Percentiles rank a stretch among this genome's conserved stretches.
Conservation (phyloP, 2,329 filamentous ascomycete species). For the Davidsoniella neocaledoniae region DNA sequence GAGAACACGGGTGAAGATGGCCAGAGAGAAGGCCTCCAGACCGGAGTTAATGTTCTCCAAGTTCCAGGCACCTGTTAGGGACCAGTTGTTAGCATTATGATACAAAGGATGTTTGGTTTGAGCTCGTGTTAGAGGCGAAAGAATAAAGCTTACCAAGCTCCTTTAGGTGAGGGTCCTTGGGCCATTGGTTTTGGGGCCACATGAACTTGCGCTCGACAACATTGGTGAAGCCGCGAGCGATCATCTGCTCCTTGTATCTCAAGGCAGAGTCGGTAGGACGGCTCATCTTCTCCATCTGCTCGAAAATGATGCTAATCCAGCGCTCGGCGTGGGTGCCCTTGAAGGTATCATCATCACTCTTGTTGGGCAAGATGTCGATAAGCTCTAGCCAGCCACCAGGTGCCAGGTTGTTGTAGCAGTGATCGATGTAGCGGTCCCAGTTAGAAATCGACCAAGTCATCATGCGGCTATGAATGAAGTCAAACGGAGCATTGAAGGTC, state of each 20-base stretch:
- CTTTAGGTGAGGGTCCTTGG: constrained; percentile 32
- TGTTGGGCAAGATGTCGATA: constrained; percentile 18
- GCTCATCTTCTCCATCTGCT: constrained; percentile 19
- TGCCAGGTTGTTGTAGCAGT: constrained; percentile 22
- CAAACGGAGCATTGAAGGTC: constrained; percentile 23
- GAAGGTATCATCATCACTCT: constrained; percentile 20
- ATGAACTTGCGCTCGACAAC: constrained; percentile 30
- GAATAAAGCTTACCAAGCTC: constrained; percentile 25
- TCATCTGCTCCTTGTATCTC: constrained; percentile 23
- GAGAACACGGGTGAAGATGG: constrained; percentile 19
- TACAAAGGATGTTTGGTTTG: not conserved
- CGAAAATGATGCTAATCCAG: constrained; percentile 18
- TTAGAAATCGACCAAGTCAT: constrained; percentile 18
- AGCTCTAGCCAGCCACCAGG: constrained; percentile 22
- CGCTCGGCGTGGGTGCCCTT: constrained; percentile 16
- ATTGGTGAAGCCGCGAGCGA: constrained; percentile 35
- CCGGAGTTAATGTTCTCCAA: constrained; percentile 13
- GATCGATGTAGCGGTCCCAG: constrained; percentile 21
- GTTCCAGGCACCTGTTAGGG: constrained; percentile 18
- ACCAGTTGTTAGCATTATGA: not conserved
- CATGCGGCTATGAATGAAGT: constrained; percentile 24
- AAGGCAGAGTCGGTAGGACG: constrained; percentile 18
- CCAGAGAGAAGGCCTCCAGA: constrained; percentile 20
- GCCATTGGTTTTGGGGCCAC: constrained; percentile 35
- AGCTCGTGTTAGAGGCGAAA: constrained; percentile 11